A percentile compares a stretch with the other conserved stretches of the same genome.
Conservation (phyloP, 169 alveolate species). For the Plasmodium falciparum region DNA sequence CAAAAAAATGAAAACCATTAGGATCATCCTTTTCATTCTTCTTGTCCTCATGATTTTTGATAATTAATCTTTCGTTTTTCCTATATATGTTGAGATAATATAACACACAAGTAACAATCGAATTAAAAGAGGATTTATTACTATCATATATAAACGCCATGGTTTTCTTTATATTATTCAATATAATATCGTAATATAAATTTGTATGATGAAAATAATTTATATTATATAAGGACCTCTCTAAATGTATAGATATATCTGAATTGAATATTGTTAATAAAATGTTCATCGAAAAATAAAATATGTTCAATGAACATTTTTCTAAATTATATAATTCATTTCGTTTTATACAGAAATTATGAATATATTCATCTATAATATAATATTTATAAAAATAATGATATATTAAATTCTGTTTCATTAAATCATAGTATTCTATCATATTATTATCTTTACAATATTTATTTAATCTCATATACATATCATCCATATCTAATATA, state of each 20-base stretch:
- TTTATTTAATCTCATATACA: conserved; percentile 18
- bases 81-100: conserved; percentile 32
- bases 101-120: conserved; percentile 37
- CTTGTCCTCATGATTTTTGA: neutral
- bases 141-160: conserved; percentile 13
- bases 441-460: conserved; percentile 53
- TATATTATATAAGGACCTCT: conserved; percentile 24
- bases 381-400: conserved; percentile 46
- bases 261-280: conserved; percentile 54
- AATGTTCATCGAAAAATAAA: conserved; percentile 61
- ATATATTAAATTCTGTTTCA: conserved; percentile 34
- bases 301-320: conserved; percentile 48
- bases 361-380: conserved; percentile 29
- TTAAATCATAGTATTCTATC: conserved; percentile 6
- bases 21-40: neutral
- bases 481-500: conserved; percentile 25
- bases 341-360: conserved; percentile 6
- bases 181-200: conserved; percentile 43
- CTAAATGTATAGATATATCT: conserved; percentile 66
- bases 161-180: conserved; percentile 32
- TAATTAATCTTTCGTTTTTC: conserved; percentile 1
- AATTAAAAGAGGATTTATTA: conserved; percentile 52
- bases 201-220: conserved; percentile 25
- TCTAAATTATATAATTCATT: conserved; percentile 48
- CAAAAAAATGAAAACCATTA: too few species aligned